A percentile compares a stretch with the other conserved stretches of the same genome.
phyloP scores from a whole-genome alignment of 129 eudicot genomes.

The Tagetes patula region DNA sequence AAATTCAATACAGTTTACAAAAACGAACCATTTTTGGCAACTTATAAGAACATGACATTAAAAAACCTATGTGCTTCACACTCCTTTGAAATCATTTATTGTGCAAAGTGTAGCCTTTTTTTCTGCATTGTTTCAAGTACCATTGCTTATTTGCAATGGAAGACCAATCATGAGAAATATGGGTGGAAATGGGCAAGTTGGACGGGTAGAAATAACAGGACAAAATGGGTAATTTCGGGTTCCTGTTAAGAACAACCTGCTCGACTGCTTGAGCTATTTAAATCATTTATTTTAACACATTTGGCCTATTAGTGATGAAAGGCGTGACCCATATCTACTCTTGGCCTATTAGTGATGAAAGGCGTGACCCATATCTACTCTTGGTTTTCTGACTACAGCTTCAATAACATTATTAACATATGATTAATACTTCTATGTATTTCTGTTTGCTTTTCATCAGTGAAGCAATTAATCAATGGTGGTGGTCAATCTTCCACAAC shows the following conservation, averaged over 20 bases:
- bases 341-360: neutral
- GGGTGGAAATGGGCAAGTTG: neutral
- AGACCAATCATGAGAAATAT: neutral
- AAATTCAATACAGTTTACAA: neutral
- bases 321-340: neutral
- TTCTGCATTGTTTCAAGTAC: conserved; percentile 6
- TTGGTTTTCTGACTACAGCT: neutral
- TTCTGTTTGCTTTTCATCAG: conserved; percentile 34
- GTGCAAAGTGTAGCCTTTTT: neutral
- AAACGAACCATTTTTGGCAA: neutral
- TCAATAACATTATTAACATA: neutral
- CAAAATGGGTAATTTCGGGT: neutral
- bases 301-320: too few relatives aligned
- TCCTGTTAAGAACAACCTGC: neutral
- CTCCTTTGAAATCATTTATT: neutral
- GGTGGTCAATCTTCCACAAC: conserved; percentile 41
- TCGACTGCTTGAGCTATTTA: neutral
- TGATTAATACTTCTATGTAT: neutral
- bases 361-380: neutral
- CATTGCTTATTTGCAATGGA: neutral
- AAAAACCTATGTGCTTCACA: neutral
- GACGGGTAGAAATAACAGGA: neutral
- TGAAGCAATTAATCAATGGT: conserved; percentile 44
- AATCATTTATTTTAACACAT: neutral
- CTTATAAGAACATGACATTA: neutral